Conservation (phyloP, 2,329 filamentous ascomycete species). For the Trichophyton simii region DNA sequence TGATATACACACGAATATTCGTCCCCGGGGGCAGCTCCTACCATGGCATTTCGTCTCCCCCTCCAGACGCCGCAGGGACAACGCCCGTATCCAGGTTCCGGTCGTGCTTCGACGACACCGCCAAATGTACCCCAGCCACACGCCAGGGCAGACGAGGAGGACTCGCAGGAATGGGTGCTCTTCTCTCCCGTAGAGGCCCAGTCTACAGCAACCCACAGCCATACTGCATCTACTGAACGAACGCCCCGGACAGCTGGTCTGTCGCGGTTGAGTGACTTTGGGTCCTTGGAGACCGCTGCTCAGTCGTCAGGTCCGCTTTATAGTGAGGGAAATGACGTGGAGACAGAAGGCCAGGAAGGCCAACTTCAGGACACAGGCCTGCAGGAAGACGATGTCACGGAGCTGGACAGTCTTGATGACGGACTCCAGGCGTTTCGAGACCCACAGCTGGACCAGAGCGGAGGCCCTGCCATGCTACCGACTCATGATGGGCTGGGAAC, state of each 20-base stretch:
- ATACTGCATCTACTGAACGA: slow-evolving; percentile 51
- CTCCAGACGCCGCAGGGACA: slow-evolving; percentile 8
- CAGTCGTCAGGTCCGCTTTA: slow-evolving; percentile 31
- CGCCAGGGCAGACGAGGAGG: slow-evolving; percentile 42
- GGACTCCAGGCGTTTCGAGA: slow-evolving; percentile 80
- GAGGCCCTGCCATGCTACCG: slow-evolving; percentile 60
- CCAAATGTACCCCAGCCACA: slow-evolving; percentile 20
- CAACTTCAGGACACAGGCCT: slow-evolving; percentile 35
- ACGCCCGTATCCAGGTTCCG: slow-evolving; percentile 4
- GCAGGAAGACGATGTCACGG: slow-evolving; percentile 51
- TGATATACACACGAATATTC: neutral
- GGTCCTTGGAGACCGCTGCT: slow-evolving; percentile 50
- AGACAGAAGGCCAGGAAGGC: slow-evolving; percentile 41
- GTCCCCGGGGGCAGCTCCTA: neutral
- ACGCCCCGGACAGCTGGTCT: slow-evolving; percentile 55
- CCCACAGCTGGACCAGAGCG: slow-evolving; percentile 38
- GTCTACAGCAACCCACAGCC: slow-evolving; percentile 55
- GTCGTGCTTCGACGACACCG: slow-evolving; percentile 14
- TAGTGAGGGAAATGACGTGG: slow-evolving; percentile 21
- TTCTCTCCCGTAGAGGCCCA: slow-evolving; percentile 55
- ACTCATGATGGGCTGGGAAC: slow-evolving; percentile 83
- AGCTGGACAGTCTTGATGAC: slow-evolving; percentile 86
- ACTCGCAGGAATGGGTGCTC: slow-evolving; percentile 89
- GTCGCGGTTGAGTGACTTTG: slow-evolving; percentile 67
- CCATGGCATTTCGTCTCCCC: slow-evolving; percentile 13